Evolutionary conservation across 805 yeast genomes (phyloP), one percentile per base, ranked within the genome.

Genomic region (Phaffomyces opuntiae): DNA sequence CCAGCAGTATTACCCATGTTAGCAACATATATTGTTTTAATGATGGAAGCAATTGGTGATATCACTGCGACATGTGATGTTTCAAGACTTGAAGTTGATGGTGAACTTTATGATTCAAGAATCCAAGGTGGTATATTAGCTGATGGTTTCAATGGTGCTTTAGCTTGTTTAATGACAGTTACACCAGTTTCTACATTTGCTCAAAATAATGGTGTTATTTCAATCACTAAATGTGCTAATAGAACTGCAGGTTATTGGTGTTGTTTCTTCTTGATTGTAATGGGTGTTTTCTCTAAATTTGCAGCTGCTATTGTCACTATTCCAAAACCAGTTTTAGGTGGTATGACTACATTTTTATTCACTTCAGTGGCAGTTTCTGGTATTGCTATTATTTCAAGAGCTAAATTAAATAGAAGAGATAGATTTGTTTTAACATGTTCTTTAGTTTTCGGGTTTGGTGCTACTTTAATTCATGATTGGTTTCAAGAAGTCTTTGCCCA

Each of bases 31-130:
- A 72, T 89, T 31, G 87, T 83, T 26, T 67, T 86, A 55, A 83
- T 87, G 78, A 87, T 88, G 88, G 96, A 90, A 69, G 85, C 95
- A 45, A 87, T 89, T 60, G 96, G 96, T 64, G 96, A 89, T 65
- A 83, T 89, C 60, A 87, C 96, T 31, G 96, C 96, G 33, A 87
- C 96, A 38, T 83, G 87, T 47, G 97, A 89, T 64, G 96, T 90
- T 19, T 86, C 96, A 9, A 73, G 95, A 55, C 69, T 83, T 50
- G 88, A 83, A 50, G 89, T 87, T 47, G 90, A 84, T 60, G 96
- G 96, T 52, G 80, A 77, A 39, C 56, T 74, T 17, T 89, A 83
- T 62, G 96, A 89, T 55, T 78, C 90, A 16, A 73, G 96, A 65
- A 75, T 90, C 53, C 96, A 90, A 69, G 96, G 97, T 57, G 97